Evolutionary conservation across 2,329 filamentous ascomycete species (phyloP), one percentile per base, ranked within the genome.

Genomic region (Colletotrichum brevisporum): DNA sequence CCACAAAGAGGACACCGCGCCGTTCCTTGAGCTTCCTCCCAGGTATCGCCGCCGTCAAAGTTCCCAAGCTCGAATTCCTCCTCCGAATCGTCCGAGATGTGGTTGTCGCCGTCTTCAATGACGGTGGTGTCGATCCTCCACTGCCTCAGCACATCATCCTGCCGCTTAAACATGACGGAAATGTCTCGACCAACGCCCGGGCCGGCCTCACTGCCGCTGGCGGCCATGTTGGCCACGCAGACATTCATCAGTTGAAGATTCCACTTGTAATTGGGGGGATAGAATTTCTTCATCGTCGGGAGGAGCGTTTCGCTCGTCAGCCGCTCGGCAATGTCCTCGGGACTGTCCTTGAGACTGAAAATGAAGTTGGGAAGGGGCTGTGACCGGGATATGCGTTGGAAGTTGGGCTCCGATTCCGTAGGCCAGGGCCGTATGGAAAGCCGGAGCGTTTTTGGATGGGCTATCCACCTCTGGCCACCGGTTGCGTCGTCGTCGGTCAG

Each of bases 241-340:
- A 98, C 83, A 72, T 98, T 98, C 68, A 98, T 84, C 59, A 98
- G 82, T 72, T 92, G 93, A 18, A 98, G 80, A 73, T 95, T 93
- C 92, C 93, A 97, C 9, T 85, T 83, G 69, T 86, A 87, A 8
- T 85, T 82, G 70, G 92, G 90, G 0, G 90, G 86, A 72, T 95
- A 91, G 13, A 97, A 83, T 70, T 89, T 90, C 15, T 90, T 89
- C 75, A 97, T 94, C 77, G 97, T 87, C 0, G 89, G 88, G 3
- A 94, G 73, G 18, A 97, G 78, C 2, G 85, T 81, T 69, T 96
- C 92, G 4, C 85, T 81, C 0, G 95, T 91, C 1, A 98, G 84
- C 48, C 88, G 88, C 61, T 92, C 89, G 0, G 90, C 91, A 24
- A 94, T 80, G 0, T 81, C 77, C 45, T 91, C 90, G 10, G 90